A percentile compares a stretch with the other conserved stretches of the same genome.
These are phyloP conservation scores for Onygenales sp. DNA, from an alignment of 2,329 filamentous ascomycete species.

Conservation along the genomic window DNA sequence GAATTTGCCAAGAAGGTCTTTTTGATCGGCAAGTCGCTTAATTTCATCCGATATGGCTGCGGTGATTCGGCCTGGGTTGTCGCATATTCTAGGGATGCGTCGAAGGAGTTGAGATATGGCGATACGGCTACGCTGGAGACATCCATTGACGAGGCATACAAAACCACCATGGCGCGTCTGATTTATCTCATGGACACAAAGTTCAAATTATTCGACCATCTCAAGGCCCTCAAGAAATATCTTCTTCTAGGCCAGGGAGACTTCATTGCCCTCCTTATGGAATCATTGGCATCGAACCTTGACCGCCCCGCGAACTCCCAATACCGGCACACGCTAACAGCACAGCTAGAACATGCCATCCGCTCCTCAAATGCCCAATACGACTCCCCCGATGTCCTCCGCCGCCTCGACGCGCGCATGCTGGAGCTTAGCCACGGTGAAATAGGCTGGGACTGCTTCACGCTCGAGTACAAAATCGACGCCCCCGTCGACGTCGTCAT, in stretches of 20 bases:
- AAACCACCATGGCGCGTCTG: slow-evolving; percentile 91
- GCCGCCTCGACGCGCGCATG: slow-evolving; percentile 93
- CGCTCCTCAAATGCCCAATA: slow-evolving; percentile 95
- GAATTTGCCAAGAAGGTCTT: slow-evolving; percentile 97
- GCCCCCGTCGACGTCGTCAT: slow-evolving; percentile 94
- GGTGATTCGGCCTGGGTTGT: slow-evolving; percentile 93
- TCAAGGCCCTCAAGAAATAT: slow-evolving; percentile 87
- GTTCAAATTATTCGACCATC: slow-evolving; percentile 87
- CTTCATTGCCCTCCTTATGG: slow-evolving; percentile 95
- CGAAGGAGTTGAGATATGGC: slow-evolving; percentile 83
- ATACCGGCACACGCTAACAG: slow-evolving; percentile 91
- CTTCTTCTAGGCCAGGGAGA: slow-evolving; percentile 91
- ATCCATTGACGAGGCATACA: slow-evolving; percentile 95
- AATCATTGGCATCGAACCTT: slow-evolving; percentile 83
- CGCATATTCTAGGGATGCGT: slow-evolving; percentile 83
- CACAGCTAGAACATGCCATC: slow-evolving; percentile 96
- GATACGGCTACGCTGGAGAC: slow-evolving; percentile 85
- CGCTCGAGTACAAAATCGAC: slow-evolving; percentile 96
- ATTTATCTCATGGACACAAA: slow-evolving; percentile 91
- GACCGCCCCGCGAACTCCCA: slow-evolving; percentile 94
- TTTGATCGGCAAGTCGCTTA: slow-evolving; percentile 92
- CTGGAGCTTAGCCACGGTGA: slow-evolving; percentile 91
- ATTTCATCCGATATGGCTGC: slow-evolving; percentile 95
- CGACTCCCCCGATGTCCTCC: slow-evolving; percentile 82
- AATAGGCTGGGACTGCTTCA: slow-evolving; percentile 99